phyloP scores from a whole-genome alignment of 192 early-diverging fungal species.

The Mortierella hygrophila region DNA sequence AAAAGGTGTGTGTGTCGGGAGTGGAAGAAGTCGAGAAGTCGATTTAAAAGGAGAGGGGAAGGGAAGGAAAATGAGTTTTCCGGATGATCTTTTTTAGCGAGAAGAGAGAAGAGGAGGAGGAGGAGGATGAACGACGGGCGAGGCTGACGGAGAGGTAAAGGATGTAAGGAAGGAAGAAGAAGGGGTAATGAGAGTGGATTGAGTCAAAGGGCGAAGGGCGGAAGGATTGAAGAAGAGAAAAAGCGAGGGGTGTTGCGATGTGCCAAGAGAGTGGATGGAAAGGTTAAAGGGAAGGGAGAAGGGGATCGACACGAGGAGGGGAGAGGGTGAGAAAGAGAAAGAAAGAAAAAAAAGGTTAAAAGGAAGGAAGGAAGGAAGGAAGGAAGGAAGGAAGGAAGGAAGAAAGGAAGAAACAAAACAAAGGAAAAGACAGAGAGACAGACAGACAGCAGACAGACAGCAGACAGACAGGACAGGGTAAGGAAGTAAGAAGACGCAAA shows the following conservation, averaged over 20 bases:
- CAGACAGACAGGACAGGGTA: not conserved
- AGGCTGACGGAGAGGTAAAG: not conserved
- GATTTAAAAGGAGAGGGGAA: not conserved
- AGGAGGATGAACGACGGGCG: not conserved
- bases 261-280: not conserved
- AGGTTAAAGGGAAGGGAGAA: not conserved
- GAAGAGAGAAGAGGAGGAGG: not conserved
- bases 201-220: not conserved
- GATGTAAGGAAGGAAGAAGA: not conserved
- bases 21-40: not conserved
- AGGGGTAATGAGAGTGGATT: not conserved
- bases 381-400: not conserved
- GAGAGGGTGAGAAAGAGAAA: not conserved
- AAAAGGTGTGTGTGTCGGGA: not conserved
- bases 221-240: not conserved
- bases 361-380: not conserved
- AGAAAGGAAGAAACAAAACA: not conserved
- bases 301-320: not conserved
- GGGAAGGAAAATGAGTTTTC: not conserved
- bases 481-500: not conserved
- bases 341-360: not conserved
- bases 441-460: too few species aligned
- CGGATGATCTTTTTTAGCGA: not conserved
- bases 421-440: not conserved
- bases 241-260: not conserved